Conservation (phyloP, 2,329 filamentous ascomycete genomes). For the Fusarium subglutinans region DNA sequence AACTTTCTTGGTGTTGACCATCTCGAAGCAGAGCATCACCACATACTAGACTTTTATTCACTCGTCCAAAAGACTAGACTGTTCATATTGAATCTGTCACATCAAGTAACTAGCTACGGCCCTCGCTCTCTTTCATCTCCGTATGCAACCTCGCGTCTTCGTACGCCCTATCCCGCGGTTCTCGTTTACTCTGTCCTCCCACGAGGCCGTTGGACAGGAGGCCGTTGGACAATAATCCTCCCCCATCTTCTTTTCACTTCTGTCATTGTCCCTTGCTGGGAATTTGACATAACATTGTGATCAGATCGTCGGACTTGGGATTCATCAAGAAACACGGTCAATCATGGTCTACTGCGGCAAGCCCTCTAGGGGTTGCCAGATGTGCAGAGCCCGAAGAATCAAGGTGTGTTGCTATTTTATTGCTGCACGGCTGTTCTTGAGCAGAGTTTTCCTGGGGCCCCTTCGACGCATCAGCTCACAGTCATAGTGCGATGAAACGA, state of each 20-base stretch:
- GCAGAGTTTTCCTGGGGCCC: not conserved
- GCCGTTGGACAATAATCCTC: conserved; percentile 10
- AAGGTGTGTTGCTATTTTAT: conserved; percentile 63
- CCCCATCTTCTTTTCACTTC: conserved; percentile 2
- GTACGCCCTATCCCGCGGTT: conserved; percentile 34
- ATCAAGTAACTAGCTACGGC: conserved; percentile 14
- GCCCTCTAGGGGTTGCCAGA: conserved; percentile 75
- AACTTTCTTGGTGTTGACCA: conserved; percentile 4
- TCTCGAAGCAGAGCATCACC: not conserved
- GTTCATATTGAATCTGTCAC: conserved; percentile 13
- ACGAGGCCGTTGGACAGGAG: conserved; percentile 32
- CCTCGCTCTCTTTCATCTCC: conserved; percentile 22
- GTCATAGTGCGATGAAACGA: conserved; percentile 71
- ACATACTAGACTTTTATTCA: not conserved
- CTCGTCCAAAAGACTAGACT: conserved; percentile 1
- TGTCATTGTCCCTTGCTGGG: conserved; percentile 2
- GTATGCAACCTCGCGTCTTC: conserved; percentile 43
- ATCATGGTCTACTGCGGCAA: conserved; percentile 73
- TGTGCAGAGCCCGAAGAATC: conserved; percentile 77
- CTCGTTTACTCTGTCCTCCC: conserved; percentile 37
- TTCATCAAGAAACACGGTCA: conserved; percentile 10
- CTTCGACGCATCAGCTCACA: conserved; percentile 14
- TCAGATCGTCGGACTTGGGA: not conserved
- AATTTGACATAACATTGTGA: not conserved
- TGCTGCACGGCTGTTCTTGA: not conserved